phyloP scores from a whole-genome alignment of 208 protist genomes.

The Trichomonas vaginalis region DNA sequence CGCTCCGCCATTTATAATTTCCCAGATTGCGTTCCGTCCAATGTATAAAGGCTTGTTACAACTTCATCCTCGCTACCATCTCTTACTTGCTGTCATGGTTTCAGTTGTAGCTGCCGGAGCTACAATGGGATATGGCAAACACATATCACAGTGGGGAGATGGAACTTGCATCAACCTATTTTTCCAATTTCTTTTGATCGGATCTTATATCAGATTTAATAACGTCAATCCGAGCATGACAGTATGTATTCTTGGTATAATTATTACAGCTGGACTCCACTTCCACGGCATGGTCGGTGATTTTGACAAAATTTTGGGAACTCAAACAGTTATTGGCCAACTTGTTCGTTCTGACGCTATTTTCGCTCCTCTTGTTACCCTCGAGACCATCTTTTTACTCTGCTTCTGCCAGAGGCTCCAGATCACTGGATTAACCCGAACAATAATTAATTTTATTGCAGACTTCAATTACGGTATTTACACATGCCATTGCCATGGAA shows the following conservation, averaged over 20 bases:
- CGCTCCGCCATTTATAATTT: background rate
- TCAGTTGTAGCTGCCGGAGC: background rate
- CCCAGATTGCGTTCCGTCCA: background rate
- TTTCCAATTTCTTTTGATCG: background rate
- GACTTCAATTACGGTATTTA: background rate
- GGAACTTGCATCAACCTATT: background rate
- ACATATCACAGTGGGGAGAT: background rate
- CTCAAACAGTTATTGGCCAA: background rate
- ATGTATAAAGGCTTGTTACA: background rate
- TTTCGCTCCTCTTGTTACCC: background rate
- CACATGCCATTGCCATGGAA: background rate
- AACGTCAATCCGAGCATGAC: background rate
- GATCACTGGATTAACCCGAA: background rate
- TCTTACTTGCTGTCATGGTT: background rate
- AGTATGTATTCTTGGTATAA: background rate
- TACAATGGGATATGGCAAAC: background rate
- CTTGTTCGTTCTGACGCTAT: background rate
- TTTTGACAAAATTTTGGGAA: background rate
- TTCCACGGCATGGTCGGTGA: background rate
- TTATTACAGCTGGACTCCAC: background rate
- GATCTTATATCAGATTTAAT: background rate
- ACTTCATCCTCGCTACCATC: background rate
- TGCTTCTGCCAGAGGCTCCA: background rate
- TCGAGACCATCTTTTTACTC: background rate
- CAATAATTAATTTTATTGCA: background rate